phyloP scores from a whole-genome alignment of 768 basidiomycete species.

The Pulveroboletus sp. region DNA sequence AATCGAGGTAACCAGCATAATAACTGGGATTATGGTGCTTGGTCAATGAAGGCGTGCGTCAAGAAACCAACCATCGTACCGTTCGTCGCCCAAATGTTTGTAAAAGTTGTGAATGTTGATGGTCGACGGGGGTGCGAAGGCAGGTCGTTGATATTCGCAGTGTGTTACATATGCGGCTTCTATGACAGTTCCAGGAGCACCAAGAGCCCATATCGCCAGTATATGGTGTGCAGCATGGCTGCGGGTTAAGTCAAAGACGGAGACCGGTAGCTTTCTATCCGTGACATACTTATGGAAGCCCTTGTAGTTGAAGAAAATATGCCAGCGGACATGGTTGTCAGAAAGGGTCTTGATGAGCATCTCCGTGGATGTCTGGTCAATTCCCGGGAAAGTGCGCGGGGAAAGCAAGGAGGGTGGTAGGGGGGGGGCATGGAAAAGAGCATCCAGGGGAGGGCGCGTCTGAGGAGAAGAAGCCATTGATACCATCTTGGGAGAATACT shows the following conservation, averaged over 20 bases:
- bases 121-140: constrained; percentile 25
- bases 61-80: constrained; percentile 34
- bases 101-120: constrained; percentile 41
- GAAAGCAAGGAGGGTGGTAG: constrained; percentile 30
- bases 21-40: constrained; percentile 39
- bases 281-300: constrained; percentile 31
- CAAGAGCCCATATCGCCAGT: constrained; percentile 58
- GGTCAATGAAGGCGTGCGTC: not conserved
- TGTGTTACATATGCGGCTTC: constrained; percentile 42
- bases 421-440: constrained; percentile 23
- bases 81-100: constrained; percentile 54
- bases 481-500: constrained; percentile 21
- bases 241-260: constrained; percentile 14
- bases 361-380: constrained; percentile 36
- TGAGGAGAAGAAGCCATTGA: constrained; percentile 7
- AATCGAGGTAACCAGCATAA: constrained; percentile 55
- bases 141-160: constrained; percentile 35
- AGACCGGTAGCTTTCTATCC: constrained; percentile 3
- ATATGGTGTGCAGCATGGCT: constrained; percentile 58
- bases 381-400: constrained; percentile 35
- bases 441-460: constrained; percentile 12
- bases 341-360: constrained; percentile 39
- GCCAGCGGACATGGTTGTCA: constrained; percentile 50
- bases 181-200: constrained; percentile 43
- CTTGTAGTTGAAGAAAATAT: constrained; percentile 49